A percentile compares a stretch with the other conserved stretches of the same genome.
phyloP scores from a whole-genome alignment of 1,139 yeast species.

The Blastobotrys elegans region DNA sequence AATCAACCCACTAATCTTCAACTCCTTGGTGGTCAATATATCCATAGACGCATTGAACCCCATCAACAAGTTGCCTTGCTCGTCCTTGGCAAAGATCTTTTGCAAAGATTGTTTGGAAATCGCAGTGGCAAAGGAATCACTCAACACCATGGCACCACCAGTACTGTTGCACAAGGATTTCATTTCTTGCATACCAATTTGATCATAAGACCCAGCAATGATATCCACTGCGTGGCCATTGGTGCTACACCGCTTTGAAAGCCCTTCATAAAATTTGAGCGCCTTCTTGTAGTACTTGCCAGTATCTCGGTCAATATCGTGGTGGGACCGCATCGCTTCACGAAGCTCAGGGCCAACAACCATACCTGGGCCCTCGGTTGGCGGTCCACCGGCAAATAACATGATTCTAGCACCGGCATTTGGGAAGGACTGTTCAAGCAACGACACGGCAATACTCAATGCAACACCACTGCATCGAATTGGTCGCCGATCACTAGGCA shows the following conservation, averaged over 20 bases:
- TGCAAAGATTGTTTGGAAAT: slow-evolving; percentile 92
- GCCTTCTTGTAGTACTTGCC: slow-evolving; percentile 95
- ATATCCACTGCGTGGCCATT: slow-evolving; percentile 89
- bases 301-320: slow-evolving; percentile 83
- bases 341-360: slow-evolving; percentile 88
- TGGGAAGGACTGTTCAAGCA: slow-evolving; percentile 81
- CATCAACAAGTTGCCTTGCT: slow-evolving; percentile 72
- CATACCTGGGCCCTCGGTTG: slow-evolving; percentile 93
- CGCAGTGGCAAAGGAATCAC: slow-evolving; percentile 95
- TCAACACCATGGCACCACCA: slow-evolving; percentile 86
- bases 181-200: slow-evolving; percentile 97
- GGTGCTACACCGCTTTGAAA: slow-evolving; percentile 68
- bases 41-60: slow-evolving; percentile 69
- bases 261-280: slow-evolving; percentile 70
- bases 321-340: slow-evolving; percentile 96
- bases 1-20: slow-evolving; percentile 86
- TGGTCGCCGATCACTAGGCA: slow-evolving; percentile 81
- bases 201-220: slow-evolving; percentile 97
- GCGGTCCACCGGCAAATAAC: slow-evolving; percentile 91
- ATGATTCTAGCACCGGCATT: slow-evolving; percentile 88
- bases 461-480: slow-evolving; percentile 94
- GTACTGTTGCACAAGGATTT: slow-evolving; percentile 80
- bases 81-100: slow-evolving; percentile 81
- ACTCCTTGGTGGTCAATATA: slow-evolving; percentile 81
- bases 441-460: slow-evolving; percentile 72